A percentile compares a stretch with the other conserved stretches of the same genome.
Conservation (phyloP, 352 stramenopile genomes). For the Pythium oligandrum region DNA sequence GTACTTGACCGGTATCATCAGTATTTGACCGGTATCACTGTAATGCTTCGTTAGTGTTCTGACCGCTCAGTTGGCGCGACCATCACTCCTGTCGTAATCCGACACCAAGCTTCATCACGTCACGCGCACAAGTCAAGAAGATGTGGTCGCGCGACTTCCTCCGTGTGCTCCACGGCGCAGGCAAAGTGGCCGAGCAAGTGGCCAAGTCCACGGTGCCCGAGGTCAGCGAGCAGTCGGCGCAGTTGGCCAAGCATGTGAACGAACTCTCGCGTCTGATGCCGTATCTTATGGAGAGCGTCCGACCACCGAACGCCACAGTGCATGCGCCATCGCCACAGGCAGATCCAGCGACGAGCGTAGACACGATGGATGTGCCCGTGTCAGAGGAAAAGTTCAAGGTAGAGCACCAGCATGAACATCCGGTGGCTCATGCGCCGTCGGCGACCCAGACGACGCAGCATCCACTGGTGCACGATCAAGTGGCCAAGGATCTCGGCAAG, state of each 20-base stretch:
- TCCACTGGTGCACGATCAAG: conserved; percentile 6
- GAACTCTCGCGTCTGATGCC: conserved; percentile 40
- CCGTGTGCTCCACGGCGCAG: conserved; percentile 61
- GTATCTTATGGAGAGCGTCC: conserved; percentile 29
- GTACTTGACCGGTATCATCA: too few species aligned
- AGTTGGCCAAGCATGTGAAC: conserved; percentile 14
- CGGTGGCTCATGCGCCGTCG: neutral
- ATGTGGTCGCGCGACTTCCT: conserved; percentile 76
- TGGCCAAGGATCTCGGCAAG: conserved; percentile 8
- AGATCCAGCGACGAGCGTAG: neutral
- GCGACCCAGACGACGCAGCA: neutral
- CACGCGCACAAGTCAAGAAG: too few species aligned
- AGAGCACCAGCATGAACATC: neutral
- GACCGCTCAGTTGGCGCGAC: too few species aligned
- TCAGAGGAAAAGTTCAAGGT: neutral
- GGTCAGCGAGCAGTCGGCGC: conserved; percentile 23
- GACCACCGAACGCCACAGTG: neutral
- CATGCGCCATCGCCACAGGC: neutral
- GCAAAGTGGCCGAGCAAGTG: conserved; percentile 59
- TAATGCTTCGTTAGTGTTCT: too few species aligned
- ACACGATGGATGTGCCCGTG: neutral
- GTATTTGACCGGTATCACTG: too few species aligned
- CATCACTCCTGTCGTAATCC: too few species aligned
- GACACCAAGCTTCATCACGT: too few species aligned
- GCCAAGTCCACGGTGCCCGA: conserved; percentile 31